Conservation (phyloP, 2,329 filamentous ascomycete species). For the Microdochium paspali region DNA sequence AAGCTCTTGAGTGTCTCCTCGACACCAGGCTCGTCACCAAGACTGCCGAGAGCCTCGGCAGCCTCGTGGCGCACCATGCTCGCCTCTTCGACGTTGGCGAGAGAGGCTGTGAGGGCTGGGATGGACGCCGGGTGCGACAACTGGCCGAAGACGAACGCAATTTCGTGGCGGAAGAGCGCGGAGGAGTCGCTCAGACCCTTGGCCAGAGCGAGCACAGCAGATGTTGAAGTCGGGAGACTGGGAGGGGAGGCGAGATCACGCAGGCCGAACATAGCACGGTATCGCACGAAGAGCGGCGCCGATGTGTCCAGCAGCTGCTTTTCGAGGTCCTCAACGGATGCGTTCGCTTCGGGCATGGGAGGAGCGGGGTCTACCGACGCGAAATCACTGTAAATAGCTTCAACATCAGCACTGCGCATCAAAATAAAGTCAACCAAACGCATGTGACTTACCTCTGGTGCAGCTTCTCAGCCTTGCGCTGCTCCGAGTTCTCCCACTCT, state of each 20-base stretch:
- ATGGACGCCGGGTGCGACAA: conserved; percentile 95
- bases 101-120: conserved; percentile 68
- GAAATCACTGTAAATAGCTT: conserved; percentile 60
- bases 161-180: conserved; percentile 92
- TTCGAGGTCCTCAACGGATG: conserved; percentile 66
- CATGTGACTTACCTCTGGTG: conserved; percentile 63
- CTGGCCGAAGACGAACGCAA: conserved; percentile 97
- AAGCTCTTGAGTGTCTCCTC: conserved; percentile 78
- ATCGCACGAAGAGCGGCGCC: conserved; percentile 79
- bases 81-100: conserved; percentile 72
- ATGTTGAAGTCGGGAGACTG: conserved; percentile 77
- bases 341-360: conserved; percentile 63
- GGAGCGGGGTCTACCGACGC: conserved; percentile 92
- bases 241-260: conserved; percentile 91
- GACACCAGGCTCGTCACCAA: conserved; percentile 89
- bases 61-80: conserved; percentile 98
- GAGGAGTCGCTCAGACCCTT: conserved; percentile 78
- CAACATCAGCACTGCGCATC: background rate
- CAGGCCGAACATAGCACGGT: conserved; percentile 96
- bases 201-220: conserved; percentile 79
- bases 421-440: no score
- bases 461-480: conserved; percentile 64
- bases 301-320: conserved; percentile 68
- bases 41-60: conserved; percentile 86
- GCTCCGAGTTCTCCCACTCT: conserved; percentile 78